These are phyloP conservation scores for Pythium sp. DNA, from an alignment of 352 stramenopile species.

Conservation along the genomic window DNA sequence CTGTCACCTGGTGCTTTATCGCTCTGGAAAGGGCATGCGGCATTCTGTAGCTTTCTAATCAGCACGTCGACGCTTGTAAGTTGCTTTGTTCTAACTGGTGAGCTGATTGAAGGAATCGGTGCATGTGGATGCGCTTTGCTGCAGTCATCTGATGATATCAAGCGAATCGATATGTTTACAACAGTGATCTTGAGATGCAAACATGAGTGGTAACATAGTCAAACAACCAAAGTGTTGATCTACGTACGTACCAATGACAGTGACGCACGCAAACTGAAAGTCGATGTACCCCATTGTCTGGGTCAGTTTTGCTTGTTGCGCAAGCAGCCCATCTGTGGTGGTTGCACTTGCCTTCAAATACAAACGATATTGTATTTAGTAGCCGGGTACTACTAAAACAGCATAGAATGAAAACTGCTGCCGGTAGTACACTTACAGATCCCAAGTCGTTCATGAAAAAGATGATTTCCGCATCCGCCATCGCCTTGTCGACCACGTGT, in stretches of 20 bases:
- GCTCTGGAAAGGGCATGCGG: conserved; percentile 16
- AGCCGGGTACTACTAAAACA: background rate
- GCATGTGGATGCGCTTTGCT: background rate
- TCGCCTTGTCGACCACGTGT: conserved; percentile 44
- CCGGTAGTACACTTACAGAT: conserved; percentile 26
- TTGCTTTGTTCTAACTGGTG: conserved; percentile 5
- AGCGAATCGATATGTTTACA: background rate
- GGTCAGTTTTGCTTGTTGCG: conserved; percentile 46
- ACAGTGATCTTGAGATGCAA: background rate
- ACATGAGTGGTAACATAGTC: background rate
- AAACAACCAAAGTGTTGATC: background rate
- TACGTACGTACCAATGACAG: conserved; percentile 17
- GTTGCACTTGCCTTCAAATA: conserved; percentile 34
- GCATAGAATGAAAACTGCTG: background rate
- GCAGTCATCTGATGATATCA: conserved; percentile 1
- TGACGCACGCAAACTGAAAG: conserved; percentile 30
- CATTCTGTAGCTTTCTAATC: conserved; percentile 32
- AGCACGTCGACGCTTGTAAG: conserved; percentile 24
- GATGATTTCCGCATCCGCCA: conserved; percentile 66
- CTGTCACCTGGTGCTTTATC: background rate
- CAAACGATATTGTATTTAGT: background rate
- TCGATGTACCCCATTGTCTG: conserved; percentile 42
- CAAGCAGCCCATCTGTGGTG: conserved; percentile 41
- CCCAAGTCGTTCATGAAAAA: conserved; percentile 81
- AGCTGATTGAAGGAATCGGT: background rate